Base-by-base conservation (phyloP, 805 yeast species). In the Lipomyces yamadae region DNA sequence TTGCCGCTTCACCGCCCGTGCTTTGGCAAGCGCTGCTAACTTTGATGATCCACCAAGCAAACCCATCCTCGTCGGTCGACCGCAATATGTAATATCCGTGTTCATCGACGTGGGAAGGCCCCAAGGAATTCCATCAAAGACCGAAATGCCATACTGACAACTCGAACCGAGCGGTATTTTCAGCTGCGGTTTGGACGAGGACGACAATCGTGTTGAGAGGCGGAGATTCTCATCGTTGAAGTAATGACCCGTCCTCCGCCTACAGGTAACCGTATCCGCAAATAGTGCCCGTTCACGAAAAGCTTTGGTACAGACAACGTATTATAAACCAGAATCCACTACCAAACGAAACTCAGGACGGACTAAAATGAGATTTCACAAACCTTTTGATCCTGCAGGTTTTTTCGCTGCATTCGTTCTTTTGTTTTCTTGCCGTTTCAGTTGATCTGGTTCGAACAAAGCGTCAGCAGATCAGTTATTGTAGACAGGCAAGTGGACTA, bases 21-120 rank as follows among this genome's bases (percentile, higher is more conserved):
- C 77, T 70, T 79, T 81, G n/a, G 86, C 86, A 71, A 85, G 76
- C 39, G 79, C 79, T 52, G 85, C 82, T 58, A 84, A 74, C 70
- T 83, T 84, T 3, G 86, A 82, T 15, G 70, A 68, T n/a, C 70
- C 70, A 32, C 71, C 71, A 3, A 66, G 52, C 15, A 68, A 39
- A 30, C 71, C 67, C 50, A 48, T 33, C 32, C 30, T 61, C 15
- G 37, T 18, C 29, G 56, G 53, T 2, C 48, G 13, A 7, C 59
- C 45, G 35, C 57, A 58, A 30, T 35, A 42, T 24, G 56, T 37
- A 35, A 66, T n/a, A 18, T 45, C 63, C 18, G 63, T 45, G 13
- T 56, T 58, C 48, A 18, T 10, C 29, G 35, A 29, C n/a, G 33
- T 55, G 4, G 63, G 50, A 3, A 66, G 34, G 10, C 60, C 35